phyloP scores from a whole-genome alignment of 495 filamentous ascomycete genomes.

The Aspergillus sclerotiicarbonarius region DNA sequence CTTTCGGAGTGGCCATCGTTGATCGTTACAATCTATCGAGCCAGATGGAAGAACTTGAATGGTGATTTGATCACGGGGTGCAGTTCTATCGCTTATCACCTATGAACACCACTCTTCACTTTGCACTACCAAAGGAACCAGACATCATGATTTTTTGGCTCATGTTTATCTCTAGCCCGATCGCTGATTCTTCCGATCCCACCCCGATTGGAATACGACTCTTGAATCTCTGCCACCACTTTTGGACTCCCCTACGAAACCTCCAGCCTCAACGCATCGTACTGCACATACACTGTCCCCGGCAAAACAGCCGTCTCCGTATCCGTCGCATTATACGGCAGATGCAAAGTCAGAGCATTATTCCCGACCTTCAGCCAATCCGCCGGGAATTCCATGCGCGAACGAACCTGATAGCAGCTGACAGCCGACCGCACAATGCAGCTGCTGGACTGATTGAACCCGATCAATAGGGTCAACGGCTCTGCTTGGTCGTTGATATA shows the following conservation, averaged over 20 bases:
- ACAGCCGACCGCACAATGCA: conserved; percentile 55
- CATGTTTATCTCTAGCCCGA: too few relatives aligned
- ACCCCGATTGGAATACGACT: background rate
- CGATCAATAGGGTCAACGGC: conserved; percentile 25
- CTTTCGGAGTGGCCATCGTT: too few relatives aligned
- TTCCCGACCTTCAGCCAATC: conserved; percentile 40
- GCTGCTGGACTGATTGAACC: conserved; percentile 41
- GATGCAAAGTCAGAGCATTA: conserved; percentile 49
- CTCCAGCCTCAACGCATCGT: conserved; percentile 56
- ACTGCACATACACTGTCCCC: conserved; percentile 53
- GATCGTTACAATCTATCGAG: too few relatives aligned
- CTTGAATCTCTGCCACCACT: background rate
- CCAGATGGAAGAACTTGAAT: too few relatives aligned
- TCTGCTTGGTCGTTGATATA: conserved; percentile 27
- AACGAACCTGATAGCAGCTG: conserved; percentile 54
- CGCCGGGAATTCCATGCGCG: conserved; percentile 49
- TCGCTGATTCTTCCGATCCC: too few relatives aligned
- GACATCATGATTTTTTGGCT: too few relatives aligned
- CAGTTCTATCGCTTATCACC: too few relatives aligned
- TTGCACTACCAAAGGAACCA: too few relatives aligned
- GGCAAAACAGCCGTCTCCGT: conserved; percentile 53
- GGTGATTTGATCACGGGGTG: too few relatives aligned
- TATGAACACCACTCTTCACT: too few relatives aligned
- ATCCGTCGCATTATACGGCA: conserved; percentile 53
- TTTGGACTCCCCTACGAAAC: conserved; percentile 19